Evolutionary conservation across 169 alveolate species (phyloP).

Genomic region (Plasmodium gonderi): DNA sequence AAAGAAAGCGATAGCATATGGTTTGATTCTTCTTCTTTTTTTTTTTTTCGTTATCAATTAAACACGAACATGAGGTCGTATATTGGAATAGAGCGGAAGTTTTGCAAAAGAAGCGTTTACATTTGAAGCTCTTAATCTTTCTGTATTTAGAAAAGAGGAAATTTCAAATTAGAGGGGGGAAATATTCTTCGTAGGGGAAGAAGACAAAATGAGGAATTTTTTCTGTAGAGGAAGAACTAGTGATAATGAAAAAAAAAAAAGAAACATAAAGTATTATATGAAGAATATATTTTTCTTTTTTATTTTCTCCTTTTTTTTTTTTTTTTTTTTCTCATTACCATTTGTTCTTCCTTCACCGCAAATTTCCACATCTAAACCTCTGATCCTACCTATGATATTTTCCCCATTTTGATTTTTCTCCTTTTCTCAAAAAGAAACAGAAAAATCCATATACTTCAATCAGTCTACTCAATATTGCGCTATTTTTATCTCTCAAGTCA

Average conservation of each 20-base stretch:
- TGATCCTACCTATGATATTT: too few species aligned
- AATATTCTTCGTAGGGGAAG: neutral
- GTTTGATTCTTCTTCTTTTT: conserved; percentile 38
- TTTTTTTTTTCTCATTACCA: neutral
- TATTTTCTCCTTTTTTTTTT: neutral
- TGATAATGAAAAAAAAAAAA: neutral
- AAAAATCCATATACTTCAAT: conserved; percentile 67
- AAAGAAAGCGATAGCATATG: conserved; percentile 62
- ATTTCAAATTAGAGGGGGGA: neutral
- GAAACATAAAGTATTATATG: neutral
- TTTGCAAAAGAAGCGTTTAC: neutral
- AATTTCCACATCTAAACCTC: neutral
- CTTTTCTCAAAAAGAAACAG: conserved; percentile 1
- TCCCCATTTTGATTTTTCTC: neutral
- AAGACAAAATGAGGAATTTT: neutral
- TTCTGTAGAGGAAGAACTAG: neutral
- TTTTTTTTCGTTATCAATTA: conserved; percentile 21
- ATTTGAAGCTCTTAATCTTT: conserved; percentile 46
- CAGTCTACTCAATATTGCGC: conserved; percentile 64
- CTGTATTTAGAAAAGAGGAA: conserved; percentile 13
- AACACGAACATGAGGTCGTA: conserved; percentile 60
- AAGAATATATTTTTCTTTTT: neutral
- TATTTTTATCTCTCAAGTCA: conserved; percentile 65
- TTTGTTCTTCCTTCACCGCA: neutral
- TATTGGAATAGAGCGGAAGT: conserved; percentile 61